Evolutionary conservation across 1,139 yeast species (phyloP).

Genomic region (Magnusiomyces tetraspermus): DNA sequence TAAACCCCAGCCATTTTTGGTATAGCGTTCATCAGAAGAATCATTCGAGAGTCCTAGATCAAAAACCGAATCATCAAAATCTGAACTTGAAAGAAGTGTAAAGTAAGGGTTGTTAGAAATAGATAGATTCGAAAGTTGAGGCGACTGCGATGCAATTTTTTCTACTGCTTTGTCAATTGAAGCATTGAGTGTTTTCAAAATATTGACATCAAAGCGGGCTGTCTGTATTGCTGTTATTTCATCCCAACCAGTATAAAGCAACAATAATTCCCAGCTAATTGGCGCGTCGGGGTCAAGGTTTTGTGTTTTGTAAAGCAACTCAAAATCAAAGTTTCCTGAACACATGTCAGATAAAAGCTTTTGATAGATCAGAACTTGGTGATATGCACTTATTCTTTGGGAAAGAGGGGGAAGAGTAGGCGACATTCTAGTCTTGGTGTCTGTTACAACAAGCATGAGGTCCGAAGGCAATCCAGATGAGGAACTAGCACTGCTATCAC

Average conservation of each 20-base stretch:
- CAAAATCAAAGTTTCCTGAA: not conserved
- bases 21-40: not conserved
- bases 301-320: not conserved
- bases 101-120: too few species aligned
- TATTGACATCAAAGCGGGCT: not conserved
- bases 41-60: too few species aligned
- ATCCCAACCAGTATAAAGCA: not conserved
- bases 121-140: too few species aligned
- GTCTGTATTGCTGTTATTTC: too few species aligned
- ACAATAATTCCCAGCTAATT: not conserved
- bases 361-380: slow-evolving; percentile 29
- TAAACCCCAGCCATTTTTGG: not conserved
- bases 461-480: not conserved
- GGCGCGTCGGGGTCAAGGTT: not conserved
- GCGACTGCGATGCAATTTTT: too few species aligned
- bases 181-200: not conserved
- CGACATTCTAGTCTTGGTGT: slow-evolving; percentile 27
- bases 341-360: slow-evolving; percentile 15
- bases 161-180: not conserved
- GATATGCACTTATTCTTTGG: slow-evolving; percentile 28
- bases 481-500: not conserved
- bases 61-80: too few species aligned
- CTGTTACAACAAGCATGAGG: slow-evolving; percentile 19
- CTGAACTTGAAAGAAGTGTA: too few species aligned
- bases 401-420: slow-evolving; percentile 17